Evolutionary conservation across 345 rosid species (phyloP).

Genomic region (Brassica cretica): DNA sequence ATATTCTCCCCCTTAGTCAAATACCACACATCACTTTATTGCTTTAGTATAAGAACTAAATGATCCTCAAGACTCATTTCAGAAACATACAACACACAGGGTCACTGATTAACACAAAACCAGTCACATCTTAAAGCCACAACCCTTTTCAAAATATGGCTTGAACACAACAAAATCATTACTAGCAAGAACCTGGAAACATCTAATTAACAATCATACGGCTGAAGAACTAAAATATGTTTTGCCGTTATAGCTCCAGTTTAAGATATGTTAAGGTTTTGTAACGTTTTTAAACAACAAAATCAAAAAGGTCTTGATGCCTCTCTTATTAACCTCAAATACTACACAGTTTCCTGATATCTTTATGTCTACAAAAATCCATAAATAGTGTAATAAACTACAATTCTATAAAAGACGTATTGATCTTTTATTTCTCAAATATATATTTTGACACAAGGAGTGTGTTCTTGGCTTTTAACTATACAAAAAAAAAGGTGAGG

Average conservation of each 20-base stretch:
- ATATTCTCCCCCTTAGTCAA: neutral
- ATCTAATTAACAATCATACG: too few relatives aligned
- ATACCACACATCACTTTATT: constrained; percentile 5
- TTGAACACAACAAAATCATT: neutral
- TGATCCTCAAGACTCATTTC: neutral
- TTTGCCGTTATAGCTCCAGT: neutral
- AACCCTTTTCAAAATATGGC: constrained; percentile 4
- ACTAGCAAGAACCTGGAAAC: neutral
- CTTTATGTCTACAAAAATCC: constrained; percentile 22
- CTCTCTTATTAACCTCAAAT: constrained; percentile 30
- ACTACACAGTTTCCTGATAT: constrained; percentile 22
- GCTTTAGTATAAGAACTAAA: neutral
- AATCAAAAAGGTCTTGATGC: neutral
- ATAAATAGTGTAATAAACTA: constrained; percentile 19
- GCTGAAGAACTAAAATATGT: neutral
- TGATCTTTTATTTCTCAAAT: constrained; percentile 7
- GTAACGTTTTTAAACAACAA: neutral
- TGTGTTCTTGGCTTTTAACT: constrained; percentile 13
- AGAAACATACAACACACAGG: neutral
- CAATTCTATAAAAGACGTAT: constrained; percentile 16
- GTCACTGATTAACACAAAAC: neutral
- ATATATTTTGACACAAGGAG: constrained; percentile 20
- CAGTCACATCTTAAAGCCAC: constrained; percentile 2
- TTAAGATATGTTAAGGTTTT: neutral
- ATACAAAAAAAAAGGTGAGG: constrained; percentile 15